Percentiles rank a stretch among this genome's conserved stretches.
phyloP scores from a whole-genome alignment of 177 flowering plant genomes.

The Telopea speciosissima region DNA sequence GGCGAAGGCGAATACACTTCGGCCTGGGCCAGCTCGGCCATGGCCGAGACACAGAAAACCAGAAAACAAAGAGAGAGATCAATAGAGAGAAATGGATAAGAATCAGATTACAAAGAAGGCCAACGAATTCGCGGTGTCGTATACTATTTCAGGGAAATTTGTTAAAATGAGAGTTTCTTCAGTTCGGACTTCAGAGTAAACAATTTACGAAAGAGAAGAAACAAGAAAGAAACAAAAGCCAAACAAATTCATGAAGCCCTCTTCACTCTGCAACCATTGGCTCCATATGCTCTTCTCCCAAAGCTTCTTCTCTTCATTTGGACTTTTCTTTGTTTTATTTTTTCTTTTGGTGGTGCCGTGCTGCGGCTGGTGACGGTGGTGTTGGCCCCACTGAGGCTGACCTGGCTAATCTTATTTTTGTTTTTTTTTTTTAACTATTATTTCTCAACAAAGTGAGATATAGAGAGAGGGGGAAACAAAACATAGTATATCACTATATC shows the following conservation, averaged over 20 bases:
- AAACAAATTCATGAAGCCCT: background rate
- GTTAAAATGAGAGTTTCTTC: too few relatives aligned
- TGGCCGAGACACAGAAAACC: conserved; percentile 10
- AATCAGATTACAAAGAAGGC: too few relatives aligned
- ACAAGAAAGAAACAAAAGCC: background rate
- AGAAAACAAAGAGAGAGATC: background rate
- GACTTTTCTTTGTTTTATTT: too few relatives aligned
- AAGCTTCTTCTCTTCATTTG: too few relatives aligned
- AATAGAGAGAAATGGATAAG: conserved; percentile 1
- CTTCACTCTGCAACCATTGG: background rate
- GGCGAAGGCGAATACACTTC: conserved; percentile 46
- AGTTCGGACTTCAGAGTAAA: background rate
- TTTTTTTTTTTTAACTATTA: background rate
- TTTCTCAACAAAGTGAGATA: background rate
- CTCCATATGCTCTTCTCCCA: too few relatives aligned
- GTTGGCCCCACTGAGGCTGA: too few relatives aligned
- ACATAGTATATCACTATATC: too few relatives aligned
- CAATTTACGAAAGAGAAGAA: background rate
- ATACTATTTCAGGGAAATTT: too few relatives aligned
- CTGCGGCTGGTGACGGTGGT: too few relatives aligned
- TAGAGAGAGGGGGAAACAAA: background rate
- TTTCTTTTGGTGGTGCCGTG: too few relatives aligned
- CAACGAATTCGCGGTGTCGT: background rate
- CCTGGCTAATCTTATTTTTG: too few relatives aligned
- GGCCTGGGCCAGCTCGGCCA: conserved; percentile 71